phyloP scores from a whole-genome alignment of 2,329 filamentous ascomycete species.

The Xylariaceae sp. region DNA sequence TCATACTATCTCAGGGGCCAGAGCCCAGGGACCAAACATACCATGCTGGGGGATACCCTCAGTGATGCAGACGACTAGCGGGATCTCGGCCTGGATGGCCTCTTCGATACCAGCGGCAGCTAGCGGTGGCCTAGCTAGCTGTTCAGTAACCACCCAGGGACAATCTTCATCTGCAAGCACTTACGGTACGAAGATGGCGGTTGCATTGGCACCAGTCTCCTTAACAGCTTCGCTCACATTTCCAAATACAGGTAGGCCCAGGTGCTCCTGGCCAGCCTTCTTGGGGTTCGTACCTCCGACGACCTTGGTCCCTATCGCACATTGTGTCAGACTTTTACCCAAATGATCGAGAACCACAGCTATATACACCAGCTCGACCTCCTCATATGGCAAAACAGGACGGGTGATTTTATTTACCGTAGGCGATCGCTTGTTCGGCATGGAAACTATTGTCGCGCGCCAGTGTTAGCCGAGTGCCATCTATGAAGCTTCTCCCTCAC shows the following conservation, averaged over 20 bases:
- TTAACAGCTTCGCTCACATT: constrained; percentile 84
- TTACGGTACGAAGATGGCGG: constrained; percentile 94
- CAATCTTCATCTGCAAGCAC: constrained; percentile 19
- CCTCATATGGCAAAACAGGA: background rate
- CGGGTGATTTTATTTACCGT: constrained; percentile 56
- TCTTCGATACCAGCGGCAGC: constrained; percentile 96
- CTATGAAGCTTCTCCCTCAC: background rate
- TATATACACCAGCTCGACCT: constrained; percentile 1
- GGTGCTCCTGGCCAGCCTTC: constrained; percentile 88
- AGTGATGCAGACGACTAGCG: constrained; percentile 93
- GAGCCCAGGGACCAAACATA: constrained; percentile 38
- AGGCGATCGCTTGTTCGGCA: constrained; percentile 95
- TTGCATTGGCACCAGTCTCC: constrained; percentile 83
- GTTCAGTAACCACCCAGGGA: constrained; percentile 6
- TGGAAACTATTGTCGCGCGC: constrained; percentile 65
- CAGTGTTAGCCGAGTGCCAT: background rate
- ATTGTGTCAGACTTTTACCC: constrained; percentile 28
- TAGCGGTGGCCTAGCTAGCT: constrained; percentile 64
- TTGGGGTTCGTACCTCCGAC: constrained; percentile 98
- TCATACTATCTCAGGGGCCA: background rate
- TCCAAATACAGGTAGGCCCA: constrained; percentile 88
- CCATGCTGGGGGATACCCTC: constrained; percentile 97
- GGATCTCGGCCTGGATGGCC: constrained; percentile 86
- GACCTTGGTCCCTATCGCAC: constrained; percentile 75
- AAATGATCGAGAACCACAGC: background rate